Evolutionary conservation across 2,329 filamentous ascomycete genomes (phyloP).

Genomic region (Diaporthe capsici): DNA sequence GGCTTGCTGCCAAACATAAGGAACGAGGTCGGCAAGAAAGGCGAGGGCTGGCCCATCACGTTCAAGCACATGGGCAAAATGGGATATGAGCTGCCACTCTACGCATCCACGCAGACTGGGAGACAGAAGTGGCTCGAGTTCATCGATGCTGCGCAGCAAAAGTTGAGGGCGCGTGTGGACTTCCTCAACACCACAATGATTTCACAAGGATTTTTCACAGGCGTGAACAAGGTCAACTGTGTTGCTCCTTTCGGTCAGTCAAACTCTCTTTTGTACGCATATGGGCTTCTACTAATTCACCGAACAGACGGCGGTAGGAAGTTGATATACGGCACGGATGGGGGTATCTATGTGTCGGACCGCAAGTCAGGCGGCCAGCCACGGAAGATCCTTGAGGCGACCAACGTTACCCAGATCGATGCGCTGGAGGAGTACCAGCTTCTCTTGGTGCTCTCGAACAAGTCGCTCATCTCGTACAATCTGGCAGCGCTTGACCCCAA

Average conservation of each 20-base stretch:
- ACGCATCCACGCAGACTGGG: constrained; percentile 86
- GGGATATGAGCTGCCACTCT: constrained; percentile 92
- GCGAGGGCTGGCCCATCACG: constrained; percentile 91
- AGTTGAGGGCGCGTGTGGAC: constrained; percentile 86
- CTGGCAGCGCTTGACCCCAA: constrained; percentile 88
- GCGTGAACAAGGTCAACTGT: constrained; percentile 90
- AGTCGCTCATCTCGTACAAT: constrained; percentile 91
- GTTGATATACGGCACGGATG: constrained; percentile 93
- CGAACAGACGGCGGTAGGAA: constrained; percentile 91
- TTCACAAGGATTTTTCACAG: constrained; percentile 72
- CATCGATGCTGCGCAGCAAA: constrained; percentile 91
- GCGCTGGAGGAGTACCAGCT: constrained; percentile 96
- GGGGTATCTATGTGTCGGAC: constrained; percentile 92
- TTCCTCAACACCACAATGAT: constrained; percentile 85
- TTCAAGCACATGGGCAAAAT: constrained; percentile 97
- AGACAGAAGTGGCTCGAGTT: constrained; percentile 98
- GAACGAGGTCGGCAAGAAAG: constrained; percentile 69
- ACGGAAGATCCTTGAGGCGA: constrained; percentile 85
- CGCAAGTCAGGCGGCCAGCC: constrained; percentile 87
- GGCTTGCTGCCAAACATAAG: constrained; percentile 78
- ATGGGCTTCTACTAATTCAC: constrained; percentile 41
- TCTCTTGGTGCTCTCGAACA: constrained; percentile 91
- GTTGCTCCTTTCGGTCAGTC: constrained; percentile 88
- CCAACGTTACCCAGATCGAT: constrained; percentile 93
- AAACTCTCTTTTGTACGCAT: not conserved